phyloP scores from a whole-genome alignment of 2,329 filamentous ascomycete species.

The Cladophialophora immunda region DNA sequence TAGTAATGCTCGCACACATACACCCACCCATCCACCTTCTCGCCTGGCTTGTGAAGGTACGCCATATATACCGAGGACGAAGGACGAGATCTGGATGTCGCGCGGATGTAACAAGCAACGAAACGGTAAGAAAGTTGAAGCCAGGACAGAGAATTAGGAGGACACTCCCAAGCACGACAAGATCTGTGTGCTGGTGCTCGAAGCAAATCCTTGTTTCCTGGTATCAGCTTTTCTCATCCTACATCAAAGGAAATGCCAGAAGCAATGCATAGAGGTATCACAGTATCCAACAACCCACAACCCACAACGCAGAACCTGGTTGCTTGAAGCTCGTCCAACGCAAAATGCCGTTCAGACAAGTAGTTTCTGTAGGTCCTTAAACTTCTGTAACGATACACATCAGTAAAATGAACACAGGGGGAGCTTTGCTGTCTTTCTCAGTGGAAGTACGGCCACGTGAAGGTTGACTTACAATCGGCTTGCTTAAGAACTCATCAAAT shows the following conservation, averaged over 20 bases:
- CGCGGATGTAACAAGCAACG: too few relatives aligned
- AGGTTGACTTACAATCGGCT: slow-evolving; percentile 48
- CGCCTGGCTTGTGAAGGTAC: too few relatives aligned
- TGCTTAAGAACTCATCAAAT: slow-evolving; percentile 58
- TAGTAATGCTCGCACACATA: too few relatives aligned
- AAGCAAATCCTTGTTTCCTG: too few relatives aligned
- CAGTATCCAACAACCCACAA: not conserved
- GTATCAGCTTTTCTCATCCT: too few relatives aligned
- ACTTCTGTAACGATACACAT: slow-evolving; percentile 26
- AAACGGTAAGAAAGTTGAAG: too few relatives aligned
- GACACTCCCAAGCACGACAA: too few relatives aligned
- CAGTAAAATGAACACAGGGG: not conserved
- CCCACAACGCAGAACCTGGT: not conserved
- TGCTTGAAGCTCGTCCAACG: not conserved
- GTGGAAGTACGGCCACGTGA: not conserved
- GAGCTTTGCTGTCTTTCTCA: not conserved
- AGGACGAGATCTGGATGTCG: too few relatives aligned
- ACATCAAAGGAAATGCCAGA: not conserved
- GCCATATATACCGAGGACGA: too few relatives aligned
- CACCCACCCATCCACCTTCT: too few relatives aligned
- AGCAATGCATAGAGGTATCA: not conserved
- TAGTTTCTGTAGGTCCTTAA: slow-evolving; percentile 32
- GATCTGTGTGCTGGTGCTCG: too few relatives aligned
- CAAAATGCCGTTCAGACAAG: slow-evolving; percentile 14
- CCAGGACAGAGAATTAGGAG: too few relatives aligned